Percentiles rank a stretch among this genome's conserved stretches.
phyloP scores from a whole-genome alignment of 306 rosid species.

The Rosa chinensis region DNA sequence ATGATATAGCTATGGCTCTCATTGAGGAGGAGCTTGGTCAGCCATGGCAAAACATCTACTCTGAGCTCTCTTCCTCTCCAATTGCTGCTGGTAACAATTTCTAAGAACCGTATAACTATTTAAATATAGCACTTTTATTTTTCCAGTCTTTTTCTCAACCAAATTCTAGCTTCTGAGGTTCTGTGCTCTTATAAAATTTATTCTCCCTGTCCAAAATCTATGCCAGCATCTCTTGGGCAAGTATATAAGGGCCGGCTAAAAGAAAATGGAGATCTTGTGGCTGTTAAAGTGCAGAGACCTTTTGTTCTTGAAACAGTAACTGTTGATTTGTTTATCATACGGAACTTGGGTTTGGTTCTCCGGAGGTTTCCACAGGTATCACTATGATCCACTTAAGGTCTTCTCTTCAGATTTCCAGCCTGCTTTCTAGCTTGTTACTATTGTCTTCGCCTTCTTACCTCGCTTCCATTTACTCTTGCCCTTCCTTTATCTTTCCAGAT shows the following conservation, averaged over 20 bases:
- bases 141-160: conserved; percentile 14
- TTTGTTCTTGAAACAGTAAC: conserved; percentile 98
- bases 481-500: conserved; percentile 49
- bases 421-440: conserved; percentile 15
- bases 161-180: conserved; percentile 28
- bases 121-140: conserved; percentile 21
- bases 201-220: conserved; percentile 32
- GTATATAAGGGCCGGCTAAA: conserved; percentile 90
- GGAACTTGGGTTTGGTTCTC: conserved; percentile 87
- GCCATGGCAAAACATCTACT: conserved; percentile 87
- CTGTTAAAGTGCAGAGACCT: conserved; percentile 99
- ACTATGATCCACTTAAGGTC: conserved; percentile 19
- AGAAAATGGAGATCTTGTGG: conserved; percentile 95
- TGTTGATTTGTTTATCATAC: conserved; percentile 74
- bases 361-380: conserved; percentile 90
- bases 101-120: conserved; percentile 25
- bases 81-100: conserved; percentile 89
- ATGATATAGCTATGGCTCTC: conserved; percentile 97
- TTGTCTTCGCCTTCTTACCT: conserved; percentile 21
- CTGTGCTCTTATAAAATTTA: conserved; percentile 23
- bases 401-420: conserved; percentile 6
- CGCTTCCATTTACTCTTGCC: conserved; percentile 17
- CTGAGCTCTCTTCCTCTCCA: conserved; percentile 92
- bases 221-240: conserved; percentile 98
- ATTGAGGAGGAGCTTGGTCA: conserved; percentile 97